Evolutionary conservation across 2,329 filamentous ascomycete genomes (phyloP), one percentile per base, ranked within the genome.

Genomic region (Sporothrix brunneoviolacea): DNA sequence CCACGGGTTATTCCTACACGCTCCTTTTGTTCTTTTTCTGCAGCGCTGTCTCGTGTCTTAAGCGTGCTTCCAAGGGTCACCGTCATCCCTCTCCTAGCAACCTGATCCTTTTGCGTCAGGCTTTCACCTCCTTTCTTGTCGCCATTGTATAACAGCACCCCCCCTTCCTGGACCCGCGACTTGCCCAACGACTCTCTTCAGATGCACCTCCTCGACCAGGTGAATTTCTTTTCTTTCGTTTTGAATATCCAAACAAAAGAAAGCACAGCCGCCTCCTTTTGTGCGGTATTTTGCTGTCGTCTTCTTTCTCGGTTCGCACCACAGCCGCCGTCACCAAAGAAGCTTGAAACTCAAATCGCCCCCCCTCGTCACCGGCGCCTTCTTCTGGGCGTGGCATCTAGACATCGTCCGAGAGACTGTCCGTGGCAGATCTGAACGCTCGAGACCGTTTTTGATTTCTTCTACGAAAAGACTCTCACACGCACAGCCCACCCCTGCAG

Each of bases 331-430:
- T 48, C 36, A 28, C 35, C 12, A 41, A n/a, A 45, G 18, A 48
- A 39, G 45, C 45, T 39, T 48, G 45, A 48, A 39, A 40, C 35
- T 13, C 43, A 46, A 46, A 46, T 15, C 22, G 22, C 32, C 21
- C 19, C 21, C 24, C 35, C 8, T 30, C 18, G 12, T 19, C 27
- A 19, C 22, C n/a, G 21, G 21, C 43, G 9, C 33, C 30, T 16
- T 10, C 41, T 33, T 44, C 41, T 22, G 18, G 27, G 30, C 21
- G 43, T 24, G n/a, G 43, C 16, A 45, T 36, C 21, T 21, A 8
- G 35, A 8, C 43, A 27, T 27, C 22, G 43, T 45, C 43, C 32
- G 43, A 36, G 43, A 33, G 43, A 18, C 32, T 22, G 43, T 45
- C 42, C 42, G 42, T 44, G 42, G 24, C 42, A 44, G 32, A 27